Evolutionary conservation across 2,329 filamentous ascomycete species (phyloP), one percentile per base, ranked within the genome.

Genomic region (Aspergillus cejpii): DNA sequence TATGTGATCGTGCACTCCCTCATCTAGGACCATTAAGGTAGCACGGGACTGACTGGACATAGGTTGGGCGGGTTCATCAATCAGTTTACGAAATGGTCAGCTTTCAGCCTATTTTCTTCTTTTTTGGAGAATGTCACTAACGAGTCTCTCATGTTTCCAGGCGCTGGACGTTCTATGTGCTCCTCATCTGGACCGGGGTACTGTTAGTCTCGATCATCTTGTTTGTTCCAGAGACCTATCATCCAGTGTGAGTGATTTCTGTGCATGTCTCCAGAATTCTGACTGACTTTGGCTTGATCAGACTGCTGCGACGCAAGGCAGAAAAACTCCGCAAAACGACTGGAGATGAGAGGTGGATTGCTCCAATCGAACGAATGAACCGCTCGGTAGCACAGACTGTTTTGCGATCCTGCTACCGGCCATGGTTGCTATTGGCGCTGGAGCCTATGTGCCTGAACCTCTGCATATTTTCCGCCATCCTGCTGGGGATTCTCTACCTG

Each of bases 181-280:
- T 94, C 47, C 68, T 94, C 40, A 94, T 95, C 40, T 94, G 87
- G 88, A 76, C 81, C 1, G 79, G 74, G n/a, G 66, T 73, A 6
- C 67, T 88, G 57, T 74, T 87, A 39, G 61, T 75, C 8, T 69
- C 80, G 47, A 82, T 95, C 41, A 61, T 82, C 26, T 61, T 87
- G 26, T 73, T 89, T 34, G 87, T 95, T 2, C 90, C 89, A 4
- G 89, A 96, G 70, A 96, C 89, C 1, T 95, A 92, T 63, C 86
- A 76, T 50, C 77, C 77, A 17, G 77, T 67, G 62, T 65, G 60
- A 44, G 65, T 57, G 19, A 33, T 10, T 6, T 20, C 38, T 8
- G 15, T 17, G 10, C 37, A 21, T 21, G 3, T 20, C 7, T 34
- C 11, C 46, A 33, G 20, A 42, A 37, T 41, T 82, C 53, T 79